Percentiles rank a stretch among this genome's conserved stretches.
Evolutionary conservation across 2,329 filamentous ascomycete species (phyloP).

Genomic region (Metarhizium brunneum): DNA sequence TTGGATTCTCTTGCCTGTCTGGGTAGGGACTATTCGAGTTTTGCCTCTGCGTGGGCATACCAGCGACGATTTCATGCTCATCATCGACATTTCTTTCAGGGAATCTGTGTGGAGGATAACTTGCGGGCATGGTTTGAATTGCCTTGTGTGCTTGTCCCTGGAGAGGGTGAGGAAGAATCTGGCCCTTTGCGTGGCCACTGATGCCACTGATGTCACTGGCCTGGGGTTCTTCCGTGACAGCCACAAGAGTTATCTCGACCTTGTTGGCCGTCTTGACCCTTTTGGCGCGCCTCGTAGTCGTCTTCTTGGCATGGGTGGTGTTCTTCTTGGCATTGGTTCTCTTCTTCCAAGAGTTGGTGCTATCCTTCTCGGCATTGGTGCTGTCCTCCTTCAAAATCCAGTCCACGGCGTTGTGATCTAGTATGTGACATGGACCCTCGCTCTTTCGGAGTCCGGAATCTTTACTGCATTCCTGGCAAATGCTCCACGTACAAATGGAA

Average conservation of each 20-base stretch:
- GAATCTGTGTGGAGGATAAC: too few relatives aligned
- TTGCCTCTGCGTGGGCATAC: too few relatives aligned
- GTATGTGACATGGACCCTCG: conserved; percentile 7
- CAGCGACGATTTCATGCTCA: not conserved
- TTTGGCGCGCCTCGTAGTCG: not conserved
- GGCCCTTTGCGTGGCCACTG: not conserved
- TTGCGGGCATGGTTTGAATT: not conserved
- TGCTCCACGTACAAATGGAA: conserved; percentile 13
- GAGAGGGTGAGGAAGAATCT: not conserved
- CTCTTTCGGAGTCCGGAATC: conserved; percentile 8
- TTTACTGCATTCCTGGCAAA: conserved; percentile 14
- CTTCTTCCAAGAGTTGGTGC: not conserved
- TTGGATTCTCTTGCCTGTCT: too few relatives aligned
- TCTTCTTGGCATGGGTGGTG: not conserved
- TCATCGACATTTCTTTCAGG: not conserved
- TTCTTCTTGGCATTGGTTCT: not conserved
- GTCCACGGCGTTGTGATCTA: conserved; percentile 10
- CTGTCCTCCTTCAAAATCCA: conserved; percentile 5
- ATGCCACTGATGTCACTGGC: too few relatives aligned
- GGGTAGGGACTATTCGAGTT: too few relatives aligned
- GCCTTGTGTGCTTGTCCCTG: not conserved
- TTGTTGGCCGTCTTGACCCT: not conserved
- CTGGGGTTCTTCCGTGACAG: not conserved
- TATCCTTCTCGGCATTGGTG: not conserved
- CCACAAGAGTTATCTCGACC: not conserved